phyloP scores from a whole-genome alignment of 352 stramenopile species.

The Globisporangium emineosum region DNA sequence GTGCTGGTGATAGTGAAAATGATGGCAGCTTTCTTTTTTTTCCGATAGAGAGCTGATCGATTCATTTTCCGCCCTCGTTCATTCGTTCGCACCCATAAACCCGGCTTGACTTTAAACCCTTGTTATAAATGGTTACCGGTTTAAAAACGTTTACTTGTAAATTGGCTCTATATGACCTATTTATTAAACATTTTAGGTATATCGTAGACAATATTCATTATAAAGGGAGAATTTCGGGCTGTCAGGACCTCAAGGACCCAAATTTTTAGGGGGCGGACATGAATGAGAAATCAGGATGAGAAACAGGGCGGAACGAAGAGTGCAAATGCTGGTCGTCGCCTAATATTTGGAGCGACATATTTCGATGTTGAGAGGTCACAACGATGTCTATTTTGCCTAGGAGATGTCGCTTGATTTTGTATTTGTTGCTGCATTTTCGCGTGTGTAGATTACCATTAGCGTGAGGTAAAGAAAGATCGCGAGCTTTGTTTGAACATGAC shows the following conservation, averaged over 20 bases:
- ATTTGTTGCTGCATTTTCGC: not conserved
- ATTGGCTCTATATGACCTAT: too few species aligned
- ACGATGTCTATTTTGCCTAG: not conserved
- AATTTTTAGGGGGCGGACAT: not conserved
- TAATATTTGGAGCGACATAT: not conserved
- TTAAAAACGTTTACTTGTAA: too few species aligned
- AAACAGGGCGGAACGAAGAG: not conserved
- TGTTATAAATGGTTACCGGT: too few species aligned
- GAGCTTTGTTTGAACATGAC: too few species aligned
- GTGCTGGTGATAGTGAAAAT: too few species aligned
- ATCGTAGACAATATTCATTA: too few species aligned
- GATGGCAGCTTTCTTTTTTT: not conserved
- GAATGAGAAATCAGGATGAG: not conserved
- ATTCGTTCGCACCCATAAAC: constrained; percentile 1
- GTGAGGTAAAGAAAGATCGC: too few species aligned
- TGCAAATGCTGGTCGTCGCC: not conserved
- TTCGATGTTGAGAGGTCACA: not conserved
- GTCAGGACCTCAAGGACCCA: not conserved
- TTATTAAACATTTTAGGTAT: too few species aligned
- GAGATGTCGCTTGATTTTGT: not conserved
- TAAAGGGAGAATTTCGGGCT: not conserved
- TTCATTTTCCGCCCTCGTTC: not conserved
- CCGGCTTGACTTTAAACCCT: not conserved
- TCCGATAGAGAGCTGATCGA: not conserved
- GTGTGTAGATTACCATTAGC: not conserved